phyloP scores from a whole-genome alignment of 2,329 filamentous ascomycete genomes.

The Lizonia empirigonia region DNA sequence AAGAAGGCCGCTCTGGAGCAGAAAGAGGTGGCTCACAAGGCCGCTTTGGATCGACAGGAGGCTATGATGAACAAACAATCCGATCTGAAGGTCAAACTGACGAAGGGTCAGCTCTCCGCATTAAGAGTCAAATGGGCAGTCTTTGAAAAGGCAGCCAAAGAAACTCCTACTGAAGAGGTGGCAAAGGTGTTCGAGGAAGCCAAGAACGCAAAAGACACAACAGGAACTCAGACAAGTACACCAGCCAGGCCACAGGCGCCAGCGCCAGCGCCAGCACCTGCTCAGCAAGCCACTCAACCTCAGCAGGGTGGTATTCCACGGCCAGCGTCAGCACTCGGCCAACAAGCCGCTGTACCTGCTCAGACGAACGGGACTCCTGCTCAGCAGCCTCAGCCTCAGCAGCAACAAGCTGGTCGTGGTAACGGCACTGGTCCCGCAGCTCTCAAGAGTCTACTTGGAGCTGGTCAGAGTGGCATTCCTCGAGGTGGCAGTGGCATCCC shows the following conservation, averaged over 20 bases:
- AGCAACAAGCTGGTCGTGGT: constrained; percentile 30
- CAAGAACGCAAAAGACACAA: constrained; percentile 64
- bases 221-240: constrained; percentile 25
- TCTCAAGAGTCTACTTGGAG: constrained; percentile 32
- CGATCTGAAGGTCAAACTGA: constrained; percentile 72
- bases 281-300: constrained; percentile 13
- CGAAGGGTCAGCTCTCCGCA: constrained; percentile 65
- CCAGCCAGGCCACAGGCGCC: constrained; percentile 21
- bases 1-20: constrained; percentile 44
- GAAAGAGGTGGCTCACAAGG: constrained; percentile 46
- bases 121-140: constrained; percentile 75
- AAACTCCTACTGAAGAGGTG: constrained; percentile 84
- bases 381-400: constrained; percentile 26
- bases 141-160: constrained; percentile 79
- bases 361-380: constrained; percentile 27
- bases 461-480: constrained; percentile 34
- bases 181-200: constrained; percentile 85
- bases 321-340: constrained; percentile 13
- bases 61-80: constrained; percentile 64
- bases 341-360: constrained; percentile 16
- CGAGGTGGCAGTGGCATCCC: constrained; percentile 29
- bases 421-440: constrained; percentile 40
- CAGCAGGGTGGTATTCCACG: constrained; percentile 12
- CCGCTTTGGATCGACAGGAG: constrained; percentile 42
- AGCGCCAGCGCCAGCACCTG: constrained; percentile 9